Conservation (phyloP, 805 yeast genomes). For the Candida lessepsii region DNA sequence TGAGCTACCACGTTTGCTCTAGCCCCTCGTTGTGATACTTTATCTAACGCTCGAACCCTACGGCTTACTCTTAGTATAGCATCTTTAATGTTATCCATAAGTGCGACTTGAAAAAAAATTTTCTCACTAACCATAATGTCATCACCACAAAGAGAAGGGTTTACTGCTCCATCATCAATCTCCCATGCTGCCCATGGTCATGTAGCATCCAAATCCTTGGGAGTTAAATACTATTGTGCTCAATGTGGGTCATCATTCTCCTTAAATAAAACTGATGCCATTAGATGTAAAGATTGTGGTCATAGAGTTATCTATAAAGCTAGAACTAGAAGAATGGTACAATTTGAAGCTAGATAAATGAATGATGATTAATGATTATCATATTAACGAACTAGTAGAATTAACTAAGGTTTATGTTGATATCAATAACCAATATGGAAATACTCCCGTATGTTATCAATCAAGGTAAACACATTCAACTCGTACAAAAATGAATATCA, state of each 20-base stretch:
- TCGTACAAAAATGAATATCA: conserved; percentile 14
- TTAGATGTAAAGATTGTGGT: conserved; percentile 97
- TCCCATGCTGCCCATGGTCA: conserved; percentile 83
- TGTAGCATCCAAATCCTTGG: conserved; percentile 59
- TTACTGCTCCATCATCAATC: conserved; percentile 74
- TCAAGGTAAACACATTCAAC: conserved; percentile 1
- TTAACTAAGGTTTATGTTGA: too few relatives aligned
- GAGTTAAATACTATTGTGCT: conserved; percentile 93
- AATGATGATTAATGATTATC: too few relatives aligned
- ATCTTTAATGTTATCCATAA: conserved; percentile 8
- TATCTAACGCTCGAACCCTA: conserved; percentile 8
- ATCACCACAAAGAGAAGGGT: conserved; percentile 76
- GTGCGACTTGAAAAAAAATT: conserved; percentile 7
- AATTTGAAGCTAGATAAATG: conserved; percentile 43
- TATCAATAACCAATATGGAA: too few relatives aligned
- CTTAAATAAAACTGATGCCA: conserved; percentile 90
- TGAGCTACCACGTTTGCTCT: not conserved
- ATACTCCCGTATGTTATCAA: too few relatives aligned
- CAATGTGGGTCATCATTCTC: conserved; percentile 91
- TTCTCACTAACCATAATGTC: conserved; percentile 28
- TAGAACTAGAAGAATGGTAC: conserved; percentile 93
- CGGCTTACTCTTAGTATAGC: conserved; percentile 7
- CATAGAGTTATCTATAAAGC: conserved; percentile 97
- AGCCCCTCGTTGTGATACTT: not conserved
- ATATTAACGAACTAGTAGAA: too few relatives aligned